Base-by-base conservation (phyloP, 192 early-diverging fungal genomes). In the Dispira parvispora region DNA sequence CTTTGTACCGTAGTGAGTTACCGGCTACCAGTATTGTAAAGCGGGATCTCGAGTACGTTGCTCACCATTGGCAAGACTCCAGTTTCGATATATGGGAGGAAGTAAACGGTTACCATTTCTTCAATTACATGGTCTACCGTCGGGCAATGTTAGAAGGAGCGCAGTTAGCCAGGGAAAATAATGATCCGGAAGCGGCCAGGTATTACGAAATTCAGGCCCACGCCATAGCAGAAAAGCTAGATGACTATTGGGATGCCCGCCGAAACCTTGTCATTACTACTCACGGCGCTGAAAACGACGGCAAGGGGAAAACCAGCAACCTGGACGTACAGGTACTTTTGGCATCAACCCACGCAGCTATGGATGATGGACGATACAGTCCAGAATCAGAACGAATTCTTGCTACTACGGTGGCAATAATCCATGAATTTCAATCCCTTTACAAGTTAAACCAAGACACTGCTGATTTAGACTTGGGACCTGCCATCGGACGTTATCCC, bases 71-170 rank as follows among this genome's bases (percentile, higher is more conserved):
- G 79, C 47, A 14, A 23, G 63, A 75, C 1, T 63, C 64, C 32
- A 62, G 62, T 27, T 73, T 71, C 44, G 85, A 92, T 65, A 75
- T 90, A 10, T 92, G 90, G 89, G 90, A 92, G 66, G 90, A 92
- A 64, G 65, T 81, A 4, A 62, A 73, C 1, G 90, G 82, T 11
- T 23, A 69, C 42, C 86, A 90, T 67, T 87, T 83, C 55, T 88
- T 81, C 64, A 92, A 87, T 8, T 63, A 71, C 25, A 65, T 78
- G 66, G 84, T 81, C 12, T 85, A 85, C 68, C 73, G 75, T 2
- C 64, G 68, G 13, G 85, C 83, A 26, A 69, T 91, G 11, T 13
- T 67, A 3, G 67, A 71, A 16, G 88, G 85, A 44, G 73, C 81
- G 10, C 26, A 47, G 10, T 72, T 88, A 66, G 84, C 78, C 0